These are phyloP conservation scores for Jatropha multifida DNA, from an alignment of 441 rosid species.

Conservation along the genomic window DNA sequence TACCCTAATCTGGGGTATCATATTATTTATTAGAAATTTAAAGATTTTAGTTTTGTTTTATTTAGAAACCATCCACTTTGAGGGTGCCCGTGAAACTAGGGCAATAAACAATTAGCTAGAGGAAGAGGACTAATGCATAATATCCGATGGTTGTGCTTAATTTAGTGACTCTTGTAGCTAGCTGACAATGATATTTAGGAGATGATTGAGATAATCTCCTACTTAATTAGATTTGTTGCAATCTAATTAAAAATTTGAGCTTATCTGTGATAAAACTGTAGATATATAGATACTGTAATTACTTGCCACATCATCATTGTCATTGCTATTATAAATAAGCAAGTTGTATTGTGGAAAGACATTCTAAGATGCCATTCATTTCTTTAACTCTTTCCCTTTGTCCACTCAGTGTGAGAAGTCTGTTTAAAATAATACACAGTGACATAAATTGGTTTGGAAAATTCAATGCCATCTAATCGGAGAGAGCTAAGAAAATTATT, in stretches of 20 bases:
- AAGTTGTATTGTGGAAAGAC: background rate
- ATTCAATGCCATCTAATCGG: too few relatives aligned
- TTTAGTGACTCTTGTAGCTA: background rate
- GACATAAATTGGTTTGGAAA: too few relatives aligned
- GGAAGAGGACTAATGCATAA: background rate
- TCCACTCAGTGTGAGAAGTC: too few relatives aligned
- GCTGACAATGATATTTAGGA: slow-evolving; percentile 1
- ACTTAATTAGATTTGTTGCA: slow-evolving; percentile 1
- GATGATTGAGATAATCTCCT: slow-evolving; percentile 1
- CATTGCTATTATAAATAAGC: background rate
- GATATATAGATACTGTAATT: background rate
- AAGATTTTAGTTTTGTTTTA: background rate
- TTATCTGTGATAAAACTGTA: background rate
- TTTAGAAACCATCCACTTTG: background rate
- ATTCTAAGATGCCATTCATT: background rate
- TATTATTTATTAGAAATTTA: background rate
- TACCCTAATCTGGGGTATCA: background rate
- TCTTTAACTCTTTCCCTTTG: background rate
- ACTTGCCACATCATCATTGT: background rate
- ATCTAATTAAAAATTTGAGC: background rate
- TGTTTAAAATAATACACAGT: too few relatives aligned
- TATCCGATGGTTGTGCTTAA: background rate
- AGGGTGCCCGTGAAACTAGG: slow-evolving; percentile 11
- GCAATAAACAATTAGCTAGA: background rate
- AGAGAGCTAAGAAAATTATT: too few relatives aligned